A percentile compares a stretch with the other conserved stretches of the same genome.
Conservation (phyloP, 2,329 filamentous ascomycete genomes). For the Aspergillus calidoustus region DNA sequence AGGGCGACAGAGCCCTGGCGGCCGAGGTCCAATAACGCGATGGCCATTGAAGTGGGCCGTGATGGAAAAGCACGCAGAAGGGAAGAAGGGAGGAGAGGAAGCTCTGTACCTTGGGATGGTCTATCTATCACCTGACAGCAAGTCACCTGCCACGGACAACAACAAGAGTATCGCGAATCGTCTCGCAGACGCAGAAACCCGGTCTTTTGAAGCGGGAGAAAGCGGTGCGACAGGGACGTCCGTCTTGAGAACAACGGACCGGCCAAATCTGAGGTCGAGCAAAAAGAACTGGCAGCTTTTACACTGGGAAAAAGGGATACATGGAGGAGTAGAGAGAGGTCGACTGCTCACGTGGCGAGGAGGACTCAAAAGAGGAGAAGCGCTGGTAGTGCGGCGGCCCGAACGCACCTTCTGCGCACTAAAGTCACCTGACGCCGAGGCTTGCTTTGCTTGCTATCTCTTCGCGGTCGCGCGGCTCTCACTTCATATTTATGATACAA, state of each 20-base stretch:
- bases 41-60: conserved; percentile 13
- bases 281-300: conserved; percentile 28
- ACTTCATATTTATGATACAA: conserved; percentile 8
- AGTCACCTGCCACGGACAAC: conserved; percentile 49
- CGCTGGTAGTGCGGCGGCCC: conserved; percentile 27
- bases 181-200: conserved; percentile 29
- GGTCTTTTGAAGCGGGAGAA: conserved; percentile 24
- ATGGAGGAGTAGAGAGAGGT: conserved; percentile 35
- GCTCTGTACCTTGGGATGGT: conserved; percentile 43
- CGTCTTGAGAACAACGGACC: conserved; percentile 17
- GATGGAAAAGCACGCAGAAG: conserved; percentile 19
- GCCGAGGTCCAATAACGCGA: conserved; percentile 5
- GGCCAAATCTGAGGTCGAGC: conserved; percentile 24
- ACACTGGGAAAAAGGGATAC: conserved; percentile 35
- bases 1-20: neutral
- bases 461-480: neutral
- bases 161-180: conserved; percentile 39
- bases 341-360: conserved; percentile 48
- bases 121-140: conserved; percentile 51
- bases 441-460: neutral
- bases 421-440: conserved; percentile 38
- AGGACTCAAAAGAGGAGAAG: conserved; percentile 30
- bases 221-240: conserved; percentile 15
- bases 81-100: conserved; percentile 27
- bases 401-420: conserved; percentile 32